Conservation (phyloP, 345 rosid genomes). For the Aurinia saxatilis region DNA sequence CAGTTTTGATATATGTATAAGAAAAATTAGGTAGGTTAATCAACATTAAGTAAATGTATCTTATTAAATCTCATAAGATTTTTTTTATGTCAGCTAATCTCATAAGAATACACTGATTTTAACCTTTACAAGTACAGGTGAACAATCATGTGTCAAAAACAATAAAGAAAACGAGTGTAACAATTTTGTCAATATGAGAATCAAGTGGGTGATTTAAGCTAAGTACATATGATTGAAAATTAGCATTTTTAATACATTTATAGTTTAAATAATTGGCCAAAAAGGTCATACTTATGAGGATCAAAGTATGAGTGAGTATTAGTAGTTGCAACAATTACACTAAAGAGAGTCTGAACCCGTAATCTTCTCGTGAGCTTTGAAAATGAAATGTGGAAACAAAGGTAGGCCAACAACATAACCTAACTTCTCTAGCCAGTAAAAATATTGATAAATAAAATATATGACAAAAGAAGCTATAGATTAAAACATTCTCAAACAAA, state of each 20-base stretch:
- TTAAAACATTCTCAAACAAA: not conserved
- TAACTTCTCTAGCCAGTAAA: slow-evolving; percentile 8
- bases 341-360: not conserved
- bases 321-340: slow-evolving; percentile 31
- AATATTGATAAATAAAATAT: not conserved
- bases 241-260: not conserved
- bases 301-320: slow-evolving; percentile 18
- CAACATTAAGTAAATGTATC: too few species aligned
- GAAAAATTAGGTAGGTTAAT: not conserved
- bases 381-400: slow-evolving; percentile 4
- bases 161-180: not conserved
- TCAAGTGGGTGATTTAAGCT: not conserved
- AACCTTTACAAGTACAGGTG: not conserved
- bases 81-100: not conserved
- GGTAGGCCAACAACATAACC: slow-evolving; percentile 28
- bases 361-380: slow-evolving; percentile 3
- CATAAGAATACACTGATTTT: not conserved
- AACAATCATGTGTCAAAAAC: not conserved
- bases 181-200: slow-evolving; percentile 4
- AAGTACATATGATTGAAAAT: not conserved
- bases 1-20: too few species aligned
- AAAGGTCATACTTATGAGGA: slow-evolving; percentile 18
- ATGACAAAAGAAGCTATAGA: not conserved
- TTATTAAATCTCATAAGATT: too few species aligned
- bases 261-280: slow-evolving; percentile 12